Evolutionary conservation across 768 basidiomycete genomes (phyloP), one percentile per base, ranked within the genome.

Genomic region (Mycena chlorophos): DNA sequence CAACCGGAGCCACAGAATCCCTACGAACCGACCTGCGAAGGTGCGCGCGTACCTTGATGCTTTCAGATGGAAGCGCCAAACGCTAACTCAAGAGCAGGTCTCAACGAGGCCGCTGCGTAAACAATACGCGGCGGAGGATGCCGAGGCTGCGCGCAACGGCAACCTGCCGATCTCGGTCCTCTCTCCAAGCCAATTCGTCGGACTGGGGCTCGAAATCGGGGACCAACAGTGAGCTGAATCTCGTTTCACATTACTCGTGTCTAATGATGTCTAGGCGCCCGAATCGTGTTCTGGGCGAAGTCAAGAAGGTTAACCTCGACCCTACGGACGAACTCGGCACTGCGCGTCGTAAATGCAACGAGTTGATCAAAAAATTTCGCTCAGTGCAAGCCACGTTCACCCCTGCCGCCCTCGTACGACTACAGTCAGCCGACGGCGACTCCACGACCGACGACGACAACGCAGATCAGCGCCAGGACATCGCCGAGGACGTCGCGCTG

Each of bases 321-420:
- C 14, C 19, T 8, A 1, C 45, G n/a, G 54, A 46, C n/a, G 19
- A 31, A 23, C 12, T 58, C 1, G 27, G 5, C 0, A 17, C 3
- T 1, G 3, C 50, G 28, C 52, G 48, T 2, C 14, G 20, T 4
- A 53, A 53, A 39, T 51, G 56, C 0, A 51, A 17, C 4, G 23
- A 31, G 0, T n/a, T n/a, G 3, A 39, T 61, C 5, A 1, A 13
- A 5, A 20, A 55, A 2, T 49, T 62, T 10, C 52, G 60, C 2
- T 30, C 28, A 14, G n/a, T 58, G 14, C 60, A 62, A 22, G 29
- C 34, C 1, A 43, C 48, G 0, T 62, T 58, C 29, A 58, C 31
- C 20, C 60, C 56, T 1, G 52, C 27, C 12, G 40, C 60, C 4
- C 19, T 54, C 1, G 51, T 26, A 4, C n/a, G n/a, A 16, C 46